Base-by-base conservation (phyloP, 495 filamentous ascomycete genomes). In the Lasiosphaeris hirsuta region DNA sequence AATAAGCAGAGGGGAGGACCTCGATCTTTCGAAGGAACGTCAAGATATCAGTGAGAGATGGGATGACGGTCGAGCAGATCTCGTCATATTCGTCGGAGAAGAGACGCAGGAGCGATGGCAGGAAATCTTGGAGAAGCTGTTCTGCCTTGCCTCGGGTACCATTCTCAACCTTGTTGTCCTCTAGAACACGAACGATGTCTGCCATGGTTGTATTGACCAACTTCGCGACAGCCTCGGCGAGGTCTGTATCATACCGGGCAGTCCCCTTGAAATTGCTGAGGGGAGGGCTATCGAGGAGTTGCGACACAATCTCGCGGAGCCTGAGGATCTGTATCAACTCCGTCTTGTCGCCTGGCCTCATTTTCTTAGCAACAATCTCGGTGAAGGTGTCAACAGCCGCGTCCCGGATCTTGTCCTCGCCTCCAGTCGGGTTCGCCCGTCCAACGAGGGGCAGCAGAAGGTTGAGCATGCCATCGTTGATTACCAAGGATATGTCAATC, bases 41-140 rank as follows among this genome's bases (percentile, higher is more conserved):
- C 45, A 99, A 81, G 46, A 97, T 81, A 61, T 99, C 94, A 37
- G 87, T 93, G 39, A 96, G 83, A 42, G 89, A 91, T 13, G 91
- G 86, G 59, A 97, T 95, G 53, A 97, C 89, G 7, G 90, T 93
- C 40, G 92, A 93, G 72, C 93, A 97, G 57, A 97, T 85, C 69
- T 99, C 94, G 71, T 99, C 94, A 64, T 90, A 99, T 72, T 99
- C 92, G 67, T 99, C 95, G 18, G 90, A 89, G 69, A 99, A 95
- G 76, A 96, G 96, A 37, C 92, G 88, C 30, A 99, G 75, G 15
- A 97, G 79, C 50, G 89, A 84, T 1, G 92, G 90, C 44, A 95
- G 72, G 69, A 99, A 96, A 43, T 79, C 79, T 64, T 88, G 87
- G 33, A 97, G 72, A 42, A 93, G 79, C 62, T 85, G 83, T 35